Percentiles rank a stretch among this genome's conserved stretches.
These are phyloP conservation scores for Wickerhamomyces sp. DNA, from an alignment of 1,139 yeast genomes.

Conservation along the genomic window DNA sequence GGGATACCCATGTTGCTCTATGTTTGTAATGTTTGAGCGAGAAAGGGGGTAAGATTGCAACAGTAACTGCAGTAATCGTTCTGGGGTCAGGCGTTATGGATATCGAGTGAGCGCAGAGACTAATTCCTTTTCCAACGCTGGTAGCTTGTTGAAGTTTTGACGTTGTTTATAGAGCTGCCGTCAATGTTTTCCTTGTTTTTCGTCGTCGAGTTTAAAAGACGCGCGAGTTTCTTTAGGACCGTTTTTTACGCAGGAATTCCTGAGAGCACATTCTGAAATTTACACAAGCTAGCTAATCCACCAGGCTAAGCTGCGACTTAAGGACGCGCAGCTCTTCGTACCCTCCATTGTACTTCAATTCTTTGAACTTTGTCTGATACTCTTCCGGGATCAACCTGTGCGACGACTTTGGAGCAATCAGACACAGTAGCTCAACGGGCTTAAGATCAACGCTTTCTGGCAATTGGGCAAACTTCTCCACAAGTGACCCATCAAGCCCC, in stretches of 20 bases:
- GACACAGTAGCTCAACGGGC: constrained; percentile 10
- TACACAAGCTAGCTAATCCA: constrained; percentile 5
- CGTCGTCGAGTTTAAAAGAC: constrained; percentile 4
- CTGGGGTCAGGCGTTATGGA: too few relatives aligned
- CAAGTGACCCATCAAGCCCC: neutral
- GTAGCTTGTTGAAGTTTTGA: too few relatives aligned
- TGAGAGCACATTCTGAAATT: constrained; percentile 2
- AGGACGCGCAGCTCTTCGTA: neutral
- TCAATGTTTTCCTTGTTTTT: neutral
- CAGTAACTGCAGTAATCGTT: too few relatives aligned
- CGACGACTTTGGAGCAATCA: constrained; percentile 1
- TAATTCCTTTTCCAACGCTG: too few relatives aligned
- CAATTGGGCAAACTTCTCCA: neutral
- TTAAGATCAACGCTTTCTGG: constrained; percentile 2
- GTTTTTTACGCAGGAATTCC: constrained; percentile 1
- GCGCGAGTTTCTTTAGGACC: constrained; percentile 1
- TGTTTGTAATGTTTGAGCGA: neutral
- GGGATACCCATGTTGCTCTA: constrained; percentile 68
- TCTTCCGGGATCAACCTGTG: constrained; percentile 4
- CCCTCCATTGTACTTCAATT: too few relatives aligned
- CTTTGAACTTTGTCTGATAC: neutral
- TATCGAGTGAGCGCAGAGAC: too few relatives aligned
- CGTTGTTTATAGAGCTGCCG: neutral
- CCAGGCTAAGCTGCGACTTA: neutral
- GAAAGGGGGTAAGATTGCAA: neutral